Base-by-base conservation (phyloP, 2,329 filamentous ascomycete genomes). In the Beauveria asiatica region DNA sequence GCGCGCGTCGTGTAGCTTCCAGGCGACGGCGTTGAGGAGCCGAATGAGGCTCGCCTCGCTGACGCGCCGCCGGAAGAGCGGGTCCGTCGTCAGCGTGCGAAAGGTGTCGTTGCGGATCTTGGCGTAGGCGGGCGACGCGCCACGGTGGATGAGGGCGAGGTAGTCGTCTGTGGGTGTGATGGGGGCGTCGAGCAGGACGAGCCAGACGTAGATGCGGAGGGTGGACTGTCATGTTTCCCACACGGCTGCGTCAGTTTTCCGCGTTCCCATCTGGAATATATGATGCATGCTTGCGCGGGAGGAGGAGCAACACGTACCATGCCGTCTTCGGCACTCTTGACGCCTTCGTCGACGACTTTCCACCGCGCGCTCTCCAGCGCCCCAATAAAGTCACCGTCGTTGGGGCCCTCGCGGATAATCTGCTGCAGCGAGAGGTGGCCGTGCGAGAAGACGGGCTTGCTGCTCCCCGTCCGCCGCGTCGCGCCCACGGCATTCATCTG, bases 51-150 rank as follows among this genome's bases (percentile, higher is more conserved):
- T 96, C 63, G 95, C 95, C 74, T 99, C 94, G 61, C 91, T 96
- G 62, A 99, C 94, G 61, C 93, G 88, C 37, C 94, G 86, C 63
- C 94, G 90, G 79, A 97, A 99, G 41, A 99, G 84, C n/a, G 93
- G 92, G 69, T 99, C 94, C 56, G 93, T 97, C 37, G 94, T 94
- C 59, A 99, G 80, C 0, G 94, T 99, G 67, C 94, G 90, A 73
- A 97, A 97, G 45, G 94, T 97, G 73, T 99, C 94, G 75, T 99
- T 97, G 72, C 92, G 90, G 70, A 99, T 99, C 77, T 99, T 99
- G 68, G 90, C 86, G 76, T 99, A 96, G 50, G 92, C 92, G 1
- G 93, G 92, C 3, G 93, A 97, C 25, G 93, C 89, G 64, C 94
- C 93, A 64, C 94, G 90, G 70, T 96, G 92, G 65, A 99, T 88